phyloP scores from a whole-genome alignment of 768 basidiomycete species.

The Tephrocybe sp. region DNA sequence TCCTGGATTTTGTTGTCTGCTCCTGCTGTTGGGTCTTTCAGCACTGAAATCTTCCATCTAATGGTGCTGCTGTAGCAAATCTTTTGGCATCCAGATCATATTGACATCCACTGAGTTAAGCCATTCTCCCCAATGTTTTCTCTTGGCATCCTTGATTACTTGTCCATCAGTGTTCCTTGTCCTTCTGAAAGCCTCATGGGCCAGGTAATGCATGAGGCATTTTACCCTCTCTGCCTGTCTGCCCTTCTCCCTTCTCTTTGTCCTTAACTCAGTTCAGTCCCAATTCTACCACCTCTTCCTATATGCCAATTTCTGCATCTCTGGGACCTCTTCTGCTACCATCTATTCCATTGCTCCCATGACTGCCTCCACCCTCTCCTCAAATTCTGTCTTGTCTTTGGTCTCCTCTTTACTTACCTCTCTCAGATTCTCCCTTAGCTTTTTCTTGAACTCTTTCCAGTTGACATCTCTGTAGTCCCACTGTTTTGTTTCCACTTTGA shows the following conservation, averaged over 20 bases:
- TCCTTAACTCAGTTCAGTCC: constrained; percentile 23
- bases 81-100: constrained; percentile 26
- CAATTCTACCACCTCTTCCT: constrained; percentile 33
- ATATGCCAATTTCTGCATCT: constrained; percentile 17
- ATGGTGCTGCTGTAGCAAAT: constrained; percentile 17
- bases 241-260: constrained; percentile 15
- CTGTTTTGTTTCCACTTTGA: background rate
- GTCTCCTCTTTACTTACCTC: background rate
- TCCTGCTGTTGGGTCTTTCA: constrained; percentile 5
- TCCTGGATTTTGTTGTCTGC: constrained; percentile 5
- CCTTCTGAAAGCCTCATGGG: constrained; percentile 15
- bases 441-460: constrained; percentile 28
- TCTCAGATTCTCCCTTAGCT: constrained; percentile 12
- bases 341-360: constrained; percentile 15
- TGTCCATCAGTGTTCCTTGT: constrained; percentile 17
- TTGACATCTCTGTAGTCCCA: constrained; percentile 28
- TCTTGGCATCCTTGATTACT: constrained; percentile 20
- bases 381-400: background rate
- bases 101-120: constrained; percentile 18
- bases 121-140: constrained; percentile 26
- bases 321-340: constrained; percentile 19
- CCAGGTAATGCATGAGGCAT: constrained; percentile 19
- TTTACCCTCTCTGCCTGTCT: constrained; percentile 5
- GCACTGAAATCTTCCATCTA: constrained; percentile 29
- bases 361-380: constrained; percentile 5